Conservation (phyloP, 306 rosid genomes). For the Cicer arietinum region DNA sequence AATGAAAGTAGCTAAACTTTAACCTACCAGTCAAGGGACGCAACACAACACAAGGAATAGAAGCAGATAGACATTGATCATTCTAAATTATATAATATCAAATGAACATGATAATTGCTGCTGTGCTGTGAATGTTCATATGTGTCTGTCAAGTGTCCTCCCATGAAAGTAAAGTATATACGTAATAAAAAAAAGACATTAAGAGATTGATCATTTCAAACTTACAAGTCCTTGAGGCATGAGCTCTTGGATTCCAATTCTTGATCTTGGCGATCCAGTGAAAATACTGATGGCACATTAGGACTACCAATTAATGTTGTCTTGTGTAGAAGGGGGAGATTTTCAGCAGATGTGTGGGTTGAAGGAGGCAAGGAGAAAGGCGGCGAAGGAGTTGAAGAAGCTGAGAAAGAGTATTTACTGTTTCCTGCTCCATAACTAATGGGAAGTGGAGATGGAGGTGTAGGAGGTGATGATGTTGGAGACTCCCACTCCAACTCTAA, state of each 20-base stretch:
- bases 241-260: slow-evolving; percentile 51
- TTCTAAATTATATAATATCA: not conserved
- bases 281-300: slow-evolving; percentile 49
- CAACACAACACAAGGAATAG: not conserved
- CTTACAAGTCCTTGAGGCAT: slow-evolving; percentile 76
- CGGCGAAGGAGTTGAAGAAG: slow-evolving; percentile 65
- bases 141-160: too few species aligned
- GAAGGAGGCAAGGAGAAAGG: slow-evolving; percentile 66
- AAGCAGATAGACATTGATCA: not conserved
- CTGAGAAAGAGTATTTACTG: slow-evolving; percentile 60
- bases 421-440: slow-evolving; percentile 74
- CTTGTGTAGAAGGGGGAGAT: slow-evolving; percentile 55
- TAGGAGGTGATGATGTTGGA: slow-evolving; percentile 79
- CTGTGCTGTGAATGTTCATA: too few species aligned
- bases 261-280: slow-evolving; percentile 55
- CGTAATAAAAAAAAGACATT: too few species aligned
- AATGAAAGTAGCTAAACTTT: slow-evolving; percentile 6
- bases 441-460: slow-evolving; percentile 89
- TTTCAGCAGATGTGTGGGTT: slow-evolving; percentile 56
- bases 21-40: slow-evolving; percentile 56
- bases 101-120: not conserved
- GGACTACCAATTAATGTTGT: slow-evolving; percentile 12
- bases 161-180: not conserved
- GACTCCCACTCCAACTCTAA: slow-evolving; percentile 40
- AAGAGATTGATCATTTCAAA: not conserved